phyloP scores from a whole-genome alignment of 2,329 filamentous ascomycete species.

The Fusarium pilosicola region DNA sequence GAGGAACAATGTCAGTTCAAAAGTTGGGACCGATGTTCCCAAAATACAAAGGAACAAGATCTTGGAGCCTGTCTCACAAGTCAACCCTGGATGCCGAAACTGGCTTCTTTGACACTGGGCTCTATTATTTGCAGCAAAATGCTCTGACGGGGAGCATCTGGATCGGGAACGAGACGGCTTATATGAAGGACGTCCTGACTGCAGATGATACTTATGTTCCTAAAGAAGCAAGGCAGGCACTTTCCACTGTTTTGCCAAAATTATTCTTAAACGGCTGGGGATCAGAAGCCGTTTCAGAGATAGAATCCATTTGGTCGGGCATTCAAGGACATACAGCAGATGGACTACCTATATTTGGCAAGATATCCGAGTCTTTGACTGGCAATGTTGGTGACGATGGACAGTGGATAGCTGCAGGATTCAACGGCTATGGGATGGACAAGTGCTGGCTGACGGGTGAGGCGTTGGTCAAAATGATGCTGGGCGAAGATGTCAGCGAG shows the following conservation, averaged over 20 bases:
- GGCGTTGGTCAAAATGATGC: conserved; percentile 47
- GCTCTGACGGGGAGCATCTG: conserved; percentile 55
- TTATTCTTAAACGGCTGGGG: conserved; percentile 50
- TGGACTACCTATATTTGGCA: conserved; percentile 58
- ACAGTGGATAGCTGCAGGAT: conserved; percentile 61
- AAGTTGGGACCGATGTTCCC: conserved; percentile 48
- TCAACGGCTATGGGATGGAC: conserved; percentile 61
- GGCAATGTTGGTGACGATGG: conserved; percentile 14
- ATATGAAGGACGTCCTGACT: conserved; percentile 52
- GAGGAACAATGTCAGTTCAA: conserved; percentile 61
- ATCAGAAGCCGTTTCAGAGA: background rate
- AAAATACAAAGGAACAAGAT: conserved; percentile 45
- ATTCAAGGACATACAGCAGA: conserved; percentile 58
- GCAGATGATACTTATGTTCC: conserved; percentile 56
- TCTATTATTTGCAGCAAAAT: conserved; percentile 43
- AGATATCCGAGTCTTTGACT: conserved; percentile 47
- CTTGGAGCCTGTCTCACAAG: conserved; percentile 57
- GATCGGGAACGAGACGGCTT: conserved; percentile 60
- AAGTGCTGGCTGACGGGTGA: conserved; percentile 60
- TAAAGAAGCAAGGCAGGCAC: conserved; percentile 44
- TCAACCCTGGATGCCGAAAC: conserved; percentile 58
- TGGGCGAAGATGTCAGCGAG: conserved; percentile 28
- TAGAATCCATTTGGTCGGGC: conserved; percentile 54
- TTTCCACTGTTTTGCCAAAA: conserved; percentile 51
- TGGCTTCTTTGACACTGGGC: conserved; percentile 48